Base-by-base conservation (phyloP, 805 yeast genomes). In the Sugiyamaella boreocaroliniensis region DNA sequence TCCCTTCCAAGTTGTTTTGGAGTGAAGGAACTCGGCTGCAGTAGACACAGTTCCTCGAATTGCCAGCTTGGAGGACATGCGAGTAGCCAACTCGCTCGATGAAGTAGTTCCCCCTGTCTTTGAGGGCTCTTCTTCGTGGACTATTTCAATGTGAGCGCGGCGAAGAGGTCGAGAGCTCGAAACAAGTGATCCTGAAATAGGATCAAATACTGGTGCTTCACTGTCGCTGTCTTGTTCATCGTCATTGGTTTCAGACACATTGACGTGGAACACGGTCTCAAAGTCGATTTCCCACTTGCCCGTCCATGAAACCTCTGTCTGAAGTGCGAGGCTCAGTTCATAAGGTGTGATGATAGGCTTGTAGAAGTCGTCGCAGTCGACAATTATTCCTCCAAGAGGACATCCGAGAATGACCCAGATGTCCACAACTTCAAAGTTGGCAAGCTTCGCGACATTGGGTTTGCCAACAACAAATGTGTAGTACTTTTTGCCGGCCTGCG, bases 381-480 rank as follows among this genome's bases (percentile, higher is more conserved):
- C 68, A 40, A 92, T 82, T 20, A 92, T 84, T 4, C 99, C 99
- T 50, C 95, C 90, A 61, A 89, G 89, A 10, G 95, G 89, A 67
- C 99, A 93, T 0, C 99, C 99, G 12, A 93, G 69, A 11, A 93
- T 79, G 63, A 95, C 90, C 98, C 99, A 93, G 19, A 87, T 77
- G 60, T 93, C 98, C 12, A 93, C 79, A n/a, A 81, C 83, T 57
- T 92, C 99, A 65, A 93, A 93, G 67, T 93, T 93, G 9, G 98
- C 99, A 49, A 93, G 73, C 64, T 93, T 93, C 22, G 99, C 96
- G 16, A 93, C 97, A 64, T 93, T 93, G 9, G 98, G 98, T 67
- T 93, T 93, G 10, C 99, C 99, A 3, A 93, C 98, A 2, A 90
- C 98, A 71, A 93, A 89, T 65, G 89, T 78, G 64, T 93, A 93